Percentiles rank a stretch among this genome's conserved stretches.
Evolutionary conservation across 2,329 filamentous ascomycete species (phyloP).

Genomic region (Cladosporium oxysporum): DNA sequence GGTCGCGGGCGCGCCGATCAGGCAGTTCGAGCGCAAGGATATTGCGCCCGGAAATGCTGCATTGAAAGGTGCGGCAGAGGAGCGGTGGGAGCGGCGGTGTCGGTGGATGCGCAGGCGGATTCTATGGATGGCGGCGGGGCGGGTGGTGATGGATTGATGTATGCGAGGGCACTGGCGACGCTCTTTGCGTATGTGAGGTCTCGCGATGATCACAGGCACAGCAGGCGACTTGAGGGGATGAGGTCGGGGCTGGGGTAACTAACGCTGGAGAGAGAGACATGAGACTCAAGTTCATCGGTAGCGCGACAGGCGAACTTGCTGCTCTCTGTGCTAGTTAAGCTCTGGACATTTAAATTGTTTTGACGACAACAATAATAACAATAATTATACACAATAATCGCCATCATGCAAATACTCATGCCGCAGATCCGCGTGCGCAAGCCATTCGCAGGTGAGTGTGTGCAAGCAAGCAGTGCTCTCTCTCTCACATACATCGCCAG

Average conservation of each 20-base stretch:
- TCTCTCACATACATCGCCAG: background rate
- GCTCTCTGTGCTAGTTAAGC: background rate
- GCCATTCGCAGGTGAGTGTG: conserved; percentile 75
- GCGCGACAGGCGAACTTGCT: background rate
- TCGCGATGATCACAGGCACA: conserved; percentile 10
- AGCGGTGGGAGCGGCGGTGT: conserved; percentile 26
- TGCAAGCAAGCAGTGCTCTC: background rate
- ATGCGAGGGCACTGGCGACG: background rate
- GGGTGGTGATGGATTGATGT: conserved; percentile 19
- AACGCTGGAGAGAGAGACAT: background rate
- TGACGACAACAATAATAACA: background rate
- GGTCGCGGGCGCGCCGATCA: conserved; percentile 16
- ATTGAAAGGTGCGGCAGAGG: conserved; percentile 27
- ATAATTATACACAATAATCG: background rate
- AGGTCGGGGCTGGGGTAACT: background rate
- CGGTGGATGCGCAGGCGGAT: background rate
- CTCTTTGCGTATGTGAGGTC: background rate
- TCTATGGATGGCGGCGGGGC: conserved; percentile 15
- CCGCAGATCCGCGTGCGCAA: conserved; percentile 76
- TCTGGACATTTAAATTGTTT: background rate
- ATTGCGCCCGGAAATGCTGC: conserved; percentile 21
- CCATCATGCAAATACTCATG: conserved; percentile 16
- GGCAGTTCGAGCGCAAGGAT: conserved; percentile 20
- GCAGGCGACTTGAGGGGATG: background rate
- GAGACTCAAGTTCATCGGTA: background rate